Evolutionary conservation across 164 flowering plant species (phyloP).

Genomic region (Annona squamosa): DNA sequence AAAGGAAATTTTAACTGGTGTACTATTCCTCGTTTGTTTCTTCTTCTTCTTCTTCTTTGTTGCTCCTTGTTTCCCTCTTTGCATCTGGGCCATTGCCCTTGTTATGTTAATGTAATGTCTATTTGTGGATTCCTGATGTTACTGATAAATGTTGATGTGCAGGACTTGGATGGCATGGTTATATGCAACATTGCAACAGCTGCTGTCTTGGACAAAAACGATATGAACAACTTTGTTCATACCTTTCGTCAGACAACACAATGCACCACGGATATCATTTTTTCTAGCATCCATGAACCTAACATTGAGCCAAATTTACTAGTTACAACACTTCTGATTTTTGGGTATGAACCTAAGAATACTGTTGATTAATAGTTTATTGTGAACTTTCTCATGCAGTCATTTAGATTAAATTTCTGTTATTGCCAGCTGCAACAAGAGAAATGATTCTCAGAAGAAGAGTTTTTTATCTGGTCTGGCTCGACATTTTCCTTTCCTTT

Average conservation of each 20-base stretch:
- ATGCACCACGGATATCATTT: constrained; percentile 41
- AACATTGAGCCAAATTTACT: constrained; percentile 55
- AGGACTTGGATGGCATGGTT: constrained; percentile 55
- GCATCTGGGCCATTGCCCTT: too few relatives aligned
- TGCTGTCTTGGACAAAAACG: constrained; percentile 24
- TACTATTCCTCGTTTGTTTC: neutral
- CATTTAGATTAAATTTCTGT: constrained; percentile 2
- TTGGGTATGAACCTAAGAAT: constrained; percentile 42
- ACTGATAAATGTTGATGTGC: constrained; percentile 2
- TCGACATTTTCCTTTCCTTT: constrained; percentile 58
- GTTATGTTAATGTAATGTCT: neutral
- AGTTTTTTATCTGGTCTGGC: constrained; percentile 62
- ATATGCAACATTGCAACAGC: constrained; percentile 62
- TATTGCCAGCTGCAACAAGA: constrained; percentile 25
- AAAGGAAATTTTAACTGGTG: neutral
- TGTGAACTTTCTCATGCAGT: neutral
- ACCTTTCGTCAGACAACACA: constrained; percentile 51
- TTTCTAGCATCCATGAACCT: constrained; percentile 53
- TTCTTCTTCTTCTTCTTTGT: neutral
- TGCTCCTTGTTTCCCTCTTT: too few relatives aligned
- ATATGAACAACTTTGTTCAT: constrained; percentile 34
- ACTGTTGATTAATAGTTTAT: neutral
- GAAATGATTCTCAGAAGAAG: constrained; percentile 29
- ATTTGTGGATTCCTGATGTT: neutral
- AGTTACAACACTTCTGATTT: constrained; percentile 50